Base-by-base conservation (phyloP, 2,329 filamentous ascomycete species). In the Cercospora sp. region DNA sequence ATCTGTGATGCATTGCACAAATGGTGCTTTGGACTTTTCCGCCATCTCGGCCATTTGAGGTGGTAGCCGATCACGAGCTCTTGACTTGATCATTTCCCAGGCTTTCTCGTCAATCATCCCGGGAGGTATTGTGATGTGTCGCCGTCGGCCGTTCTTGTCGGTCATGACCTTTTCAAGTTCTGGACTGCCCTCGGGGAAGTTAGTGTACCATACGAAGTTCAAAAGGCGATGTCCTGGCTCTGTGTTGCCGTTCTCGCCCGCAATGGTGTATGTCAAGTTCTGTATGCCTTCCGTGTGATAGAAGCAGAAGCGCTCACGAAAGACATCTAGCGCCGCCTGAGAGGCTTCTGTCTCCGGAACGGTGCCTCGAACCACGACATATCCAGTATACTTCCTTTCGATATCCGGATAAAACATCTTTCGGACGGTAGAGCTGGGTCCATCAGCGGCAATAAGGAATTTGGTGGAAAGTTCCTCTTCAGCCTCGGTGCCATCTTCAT, bases 201-300 rank as follows among this genome's bases (percentile, higher is more conserved):
- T 81, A 58, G 74, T 78, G 73, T 84, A 85, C 77, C 81, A 83
- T 2, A 84, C 80, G 63, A 80, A 83, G 68, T 84, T 84, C 58
- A 84, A 74, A 5, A 82, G 78, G 5, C 81, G 80, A n/a, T 81
- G 71, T 3, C 80, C 81, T 0, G 77, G 76, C 16, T 76, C 73
- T 2, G 82, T 77, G 16, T 74, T 77, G 5, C 82, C 82, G 55
- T 81, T 74, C 40, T 79, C 75, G 3, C 80, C 79, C 0, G 82
- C 82, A 30, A 85, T 82, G 9, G 80, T 77, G 70, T 84, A 84
- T 4, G 78, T 80, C 8, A 81, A 73, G 43, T 81, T 79, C 59
- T 81, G 79, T 10, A 80, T 76, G 2, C 78, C 78, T 18, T 69
- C 66, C 63, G 74, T 67, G 61, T 81, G 80, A 71, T 79, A 82